Base-by-base conservation (phyloP, 2,329 filamentous ascomycete genomes). In the Plectosphaerella cucumerina region DNA sequence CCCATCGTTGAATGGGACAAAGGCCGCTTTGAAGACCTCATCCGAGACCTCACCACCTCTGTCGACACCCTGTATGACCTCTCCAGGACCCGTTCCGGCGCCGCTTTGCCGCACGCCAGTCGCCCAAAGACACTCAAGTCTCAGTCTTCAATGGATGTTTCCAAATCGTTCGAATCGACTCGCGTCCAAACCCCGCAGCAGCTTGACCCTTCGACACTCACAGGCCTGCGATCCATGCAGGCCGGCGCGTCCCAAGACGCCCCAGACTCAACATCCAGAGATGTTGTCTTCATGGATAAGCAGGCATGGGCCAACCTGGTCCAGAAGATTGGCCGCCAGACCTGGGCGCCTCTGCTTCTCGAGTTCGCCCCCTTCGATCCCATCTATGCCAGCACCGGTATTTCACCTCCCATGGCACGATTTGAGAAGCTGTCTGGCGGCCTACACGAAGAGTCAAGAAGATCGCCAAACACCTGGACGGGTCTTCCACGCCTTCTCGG, bases 31-130 rank as follows among this genome's bases (percentile, higher is more conserved):
- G 83, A 89, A 59, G 87, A 90, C 59, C 73, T 92, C 14, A 80
- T 91, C 37, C 79, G 80, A 55, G 87, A 92, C 60, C 72, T 92
- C 56, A 91, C 87, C 15, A 81, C 82, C 6, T 90, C 86, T 2
- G 90, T 92, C 64, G 89, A 92, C 66, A 90, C 86, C 0, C 76
- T 93, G 1, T 91, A 89, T 64, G 87, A 91, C 61, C 73, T 92
- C 14, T 90, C 87, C 0, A 74, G 84, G 47, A 86, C 86, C 14
- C 75, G 87, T 18, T 75, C 77, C 1, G 76, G 75, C 1, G 70
- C 68, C 1, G 66, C 69, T 3, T 59, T 67, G 11, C 60, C 66
- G 5, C 61, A 61, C 52, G 60, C 48, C 47, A 64, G 55, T 44
- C 60, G 52, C 54, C 65, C 56, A 60, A 70, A 61, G 52, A 61